Base-by-base conservation (phyloP, 345 rosid species). In the Melaleuca alternifolia region DNA sequence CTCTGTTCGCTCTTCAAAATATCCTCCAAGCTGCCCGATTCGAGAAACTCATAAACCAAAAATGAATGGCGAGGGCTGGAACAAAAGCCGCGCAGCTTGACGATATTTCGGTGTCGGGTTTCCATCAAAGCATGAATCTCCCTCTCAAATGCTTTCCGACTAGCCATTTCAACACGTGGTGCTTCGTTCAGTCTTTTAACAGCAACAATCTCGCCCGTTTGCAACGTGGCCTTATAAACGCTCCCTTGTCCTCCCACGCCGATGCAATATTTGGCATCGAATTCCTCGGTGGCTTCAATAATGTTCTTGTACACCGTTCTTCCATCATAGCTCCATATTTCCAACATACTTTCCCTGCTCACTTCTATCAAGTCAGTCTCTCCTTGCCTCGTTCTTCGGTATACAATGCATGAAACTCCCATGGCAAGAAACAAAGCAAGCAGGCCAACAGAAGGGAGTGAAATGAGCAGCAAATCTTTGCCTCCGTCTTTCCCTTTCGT, bases 41-140 rank as follows among this genome's bases (percentile, higher is more conserved):
- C 85, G 2, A 91, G 51, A 56, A 44, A 91, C 89, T 93, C 91
- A 79, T 87, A 92, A 7, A 91, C 92, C 37, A 92, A n/a, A 85
- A 91, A 89, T 0, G 89, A 83, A 87, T 89, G 90, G 4, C 79
- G 5, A 2, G 82, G 8, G 28, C 87, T 79, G 0, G 88, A 91
- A 54, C 92, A 93, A 52, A 89, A 91, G 1, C 92, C 92, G 20
- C 83, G 57, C 2, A 90, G 85, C 59, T 89, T 89, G 50, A 93
- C 90, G 6, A 93, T 82, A 30, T 89, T 91, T 2, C 92, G 89
- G n/a, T 92, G 94, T n/a, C 89, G 87, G 48, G 91, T 88, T 16
- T 88, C 87, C 2, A 88, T 84, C 41, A 91, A 87, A 7, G 88
- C 86, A 14, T 26, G 54, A 6, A 91, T 89, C 75, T 93, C 94